Conservation (phyloP, 192 early-diverging fungal genomes). For the Lobosporangium transversale region DNA sequence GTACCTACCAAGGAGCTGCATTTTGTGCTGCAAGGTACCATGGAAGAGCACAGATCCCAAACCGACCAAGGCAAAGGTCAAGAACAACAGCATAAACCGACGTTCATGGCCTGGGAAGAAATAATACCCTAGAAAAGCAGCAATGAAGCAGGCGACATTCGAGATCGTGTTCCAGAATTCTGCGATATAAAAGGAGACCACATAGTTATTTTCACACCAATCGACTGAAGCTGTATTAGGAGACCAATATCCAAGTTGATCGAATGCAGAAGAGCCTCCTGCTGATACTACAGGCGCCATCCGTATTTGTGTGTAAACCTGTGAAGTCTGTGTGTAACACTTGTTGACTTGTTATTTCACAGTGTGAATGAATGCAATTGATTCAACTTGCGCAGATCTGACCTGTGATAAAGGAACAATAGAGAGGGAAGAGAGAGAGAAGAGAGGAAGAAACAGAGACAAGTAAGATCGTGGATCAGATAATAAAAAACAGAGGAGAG, state of each 20-base stretch:
- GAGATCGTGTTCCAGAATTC: slow-evolving; percentile 72
- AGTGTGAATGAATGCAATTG: no score
- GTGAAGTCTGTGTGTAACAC: not conserved
- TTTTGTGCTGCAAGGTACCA: slow-evolving; percentile 72
- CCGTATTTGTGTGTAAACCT: not conserved
- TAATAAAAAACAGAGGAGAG: no score
- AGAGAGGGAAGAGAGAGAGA: not conserved
- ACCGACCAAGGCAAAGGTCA: slow-evolving; percentile 69
- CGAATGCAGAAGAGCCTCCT: slow-evolving; percentile 25
- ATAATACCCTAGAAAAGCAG: slow-evolving; percentile 59
- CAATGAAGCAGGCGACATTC: slow-evolving; percentile 66
- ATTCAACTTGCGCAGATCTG: no score
- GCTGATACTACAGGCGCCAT: slow-evolving; percentile 23
- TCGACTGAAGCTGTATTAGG: slow-evolving; percentile 39
- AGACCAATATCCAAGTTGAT: slow-evolving; percentile 34
- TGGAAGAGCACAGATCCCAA: slow-evolving; percentile 81
- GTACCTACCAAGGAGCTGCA: slow-evolving; percentile 63
- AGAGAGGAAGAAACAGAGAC: no score
- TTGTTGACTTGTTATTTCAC: no score
- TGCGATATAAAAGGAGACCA: slow-evolving; percentile 58
- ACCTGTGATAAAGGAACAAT: no score
- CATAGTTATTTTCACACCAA: slow-evolving; percentile 60
- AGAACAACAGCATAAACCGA: slow-evolving; percentile 60
- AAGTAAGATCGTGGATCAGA: no score
- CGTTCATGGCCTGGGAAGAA: slow-evolving; percentile 50